Base-by-base conservation (phyloP, 2,329 filamentous ascomycete species). In the Aspergillus texensis region DNA sequence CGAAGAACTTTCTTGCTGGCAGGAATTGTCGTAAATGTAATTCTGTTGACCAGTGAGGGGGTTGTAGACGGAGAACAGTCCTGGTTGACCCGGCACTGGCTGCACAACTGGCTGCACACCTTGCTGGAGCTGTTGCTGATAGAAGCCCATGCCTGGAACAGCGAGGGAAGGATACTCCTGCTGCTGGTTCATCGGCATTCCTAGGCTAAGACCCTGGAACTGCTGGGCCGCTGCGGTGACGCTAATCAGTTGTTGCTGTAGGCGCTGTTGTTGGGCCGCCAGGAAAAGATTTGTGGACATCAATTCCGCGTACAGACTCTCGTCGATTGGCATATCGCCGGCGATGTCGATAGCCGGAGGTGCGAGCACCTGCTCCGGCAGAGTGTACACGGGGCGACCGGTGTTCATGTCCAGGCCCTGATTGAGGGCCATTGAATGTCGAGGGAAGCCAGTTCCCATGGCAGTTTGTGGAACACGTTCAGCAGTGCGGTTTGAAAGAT, bases 241-340 rank as follows among this genome's bases (percentile, higher is more conserved):
- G 68, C 83, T 91, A 70, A 93, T 87, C 69, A 98, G 86, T 81
- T 98, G 93, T 81, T 97, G 94, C 80, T 98, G 94, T 58, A 98
- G 88, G 68, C 92, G 91, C 81, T 97, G 93, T 80, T 98, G 94
- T 80, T 97, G 94, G 75, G 97, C 93, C 46, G 93, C 93, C 57
- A 99, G 86, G 75, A 96, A 96, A 76, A 95, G 82, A 78, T 97
- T 97, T 72, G 93, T 96, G 62, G 93, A 91, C 74, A 97, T 87
- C 67, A 98, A 84, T 79, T 97, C 93, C 59, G 93, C 92, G 70
- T 97, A 95, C 59, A 96, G 79, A 65, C 88, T 90, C 58, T 94
- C 93, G 72, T 98, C 95, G 81, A 96, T 91, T 70, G 89, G 85
- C 65, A 91, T 86, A 70, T 90, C 88, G 54, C 85, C 84, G 67